phyloP scores from a whole-genome alignment of 176 grass and related monocot genomes.

The Microstegium vimineum region DNA sequence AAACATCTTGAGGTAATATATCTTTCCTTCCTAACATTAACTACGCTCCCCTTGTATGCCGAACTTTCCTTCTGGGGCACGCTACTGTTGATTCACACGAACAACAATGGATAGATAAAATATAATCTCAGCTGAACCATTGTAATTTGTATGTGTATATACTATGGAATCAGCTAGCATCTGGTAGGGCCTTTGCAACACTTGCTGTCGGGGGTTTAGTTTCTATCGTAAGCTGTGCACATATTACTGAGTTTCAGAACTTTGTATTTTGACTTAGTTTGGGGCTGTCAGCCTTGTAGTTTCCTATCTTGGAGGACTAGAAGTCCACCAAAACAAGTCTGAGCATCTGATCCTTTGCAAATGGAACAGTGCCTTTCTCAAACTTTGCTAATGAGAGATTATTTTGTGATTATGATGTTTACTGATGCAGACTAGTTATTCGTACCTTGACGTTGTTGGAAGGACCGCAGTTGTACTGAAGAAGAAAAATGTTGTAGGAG shows the following conservation, averaged over 20 bases:
- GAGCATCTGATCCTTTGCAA: background rate
- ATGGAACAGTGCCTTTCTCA: background rate
- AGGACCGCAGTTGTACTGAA: slow-evolving; percentile 65
- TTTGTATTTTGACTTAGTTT: background rate
- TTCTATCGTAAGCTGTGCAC: background rate
- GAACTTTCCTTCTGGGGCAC: background rate
- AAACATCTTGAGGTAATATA: slow-evolving; percentile 58
- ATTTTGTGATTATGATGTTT: background rate
- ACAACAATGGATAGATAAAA: background rate
- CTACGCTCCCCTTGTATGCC: background rate
- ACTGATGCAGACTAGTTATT: slow-evolving; percentile 60
- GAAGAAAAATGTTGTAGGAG: slow-evolving; percentile 70
- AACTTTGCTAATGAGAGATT: background rate
- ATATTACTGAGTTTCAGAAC: background rate
- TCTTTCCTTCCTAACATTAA: slow-evolving; percentile 15
- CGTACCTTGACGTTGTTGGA: slow-evolving; percentile 73
- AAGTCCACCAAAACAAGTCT: background rate
- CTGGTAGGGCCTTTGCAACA: background rate
- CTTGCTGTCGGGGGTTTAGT: background rate
- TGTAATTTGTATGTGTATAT: background rate
- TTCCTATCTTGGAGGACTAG: background rate
- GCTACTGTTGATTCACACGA: background rate
- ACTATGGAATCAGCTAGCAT: background rate
- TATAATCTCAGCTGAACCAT: background rate
- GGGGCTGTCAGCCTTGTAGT: background rate